phyloP scores from a whole-genome alignment of 1,284 basidiomycete species.

The Pyrrhoderma noxium region DNA sequence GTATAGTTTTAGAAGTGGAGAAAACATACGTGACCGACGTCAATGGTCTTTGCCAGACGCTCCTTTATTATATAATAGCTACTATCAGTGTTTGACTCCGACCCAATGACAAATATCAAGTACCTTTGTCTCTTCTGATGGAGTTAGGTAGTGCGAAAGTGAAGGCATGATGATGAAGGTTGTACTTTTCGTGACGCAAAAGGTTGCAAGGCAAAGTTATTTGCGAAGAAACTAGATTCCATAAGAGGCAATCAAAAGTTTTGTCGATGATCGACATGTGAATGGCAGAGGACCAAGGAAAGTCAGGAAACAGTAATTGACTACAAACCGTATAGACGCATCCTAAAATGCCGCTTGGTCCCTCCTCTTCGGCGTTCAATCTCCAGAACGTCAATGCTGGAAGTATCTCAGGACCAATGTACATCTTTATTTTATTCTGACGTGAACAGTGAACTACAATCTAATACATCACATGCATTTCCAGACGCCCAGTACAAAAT shows the following conservation, averaged over 20 bases:
- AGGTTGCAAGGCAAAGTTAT: not conserved
- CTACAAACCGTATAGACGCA: slow-evolving; percentile 11
- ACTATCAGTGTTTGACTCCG: slow-evolving; percentile 4
- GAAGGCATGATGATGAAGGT: slow-evolving; percentile 47
- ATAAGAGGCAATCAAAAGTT: slow-evolving; percentile 28
- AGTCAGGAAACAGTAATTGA: not conserved
- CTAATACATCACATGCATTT: not conserved
- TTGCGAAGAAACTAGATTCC: slow-evolving; percentile 22
- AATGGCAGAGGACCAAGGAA: too few relatives aligned
- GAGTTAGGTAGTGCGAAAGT: slow-evolving; percentile 11
- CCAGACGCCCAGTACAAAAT: slow-evolving; percentile 61
- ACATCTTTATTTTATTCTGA: slow-evolving; percentile 11
- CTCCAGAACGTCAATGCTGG: slow-evolving; percentile 40
- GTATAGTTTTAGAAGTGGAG: slow-evolving; percentile 7
- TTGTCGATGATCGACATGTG: slow-evolving; percentile 20
- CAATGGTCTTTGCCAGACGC: slow-evolving; percentile 70
- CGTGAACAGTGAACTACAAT: not conserved
- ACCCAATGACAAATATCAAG: slow-evolving; percentile 27
- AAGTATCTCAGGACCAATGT: slow-evolving; percentile 30
- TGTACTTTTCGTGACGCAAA: slow-evolving; percentile 24
- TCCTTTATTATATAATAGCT: slow-evolving; percentile 40
- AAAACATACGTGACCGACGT: slow-evolving; percentile 66
- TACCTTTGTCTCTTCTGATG: slow-evolving; percentile 75
- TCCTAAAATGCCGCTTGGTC: slow-evolving; percentile 57
- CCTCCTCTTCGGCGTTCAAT: slow-evolving; percentile 60